Conservation (phyloP, 805 yeast species). For the Saturnispora hagleri region DNA sequence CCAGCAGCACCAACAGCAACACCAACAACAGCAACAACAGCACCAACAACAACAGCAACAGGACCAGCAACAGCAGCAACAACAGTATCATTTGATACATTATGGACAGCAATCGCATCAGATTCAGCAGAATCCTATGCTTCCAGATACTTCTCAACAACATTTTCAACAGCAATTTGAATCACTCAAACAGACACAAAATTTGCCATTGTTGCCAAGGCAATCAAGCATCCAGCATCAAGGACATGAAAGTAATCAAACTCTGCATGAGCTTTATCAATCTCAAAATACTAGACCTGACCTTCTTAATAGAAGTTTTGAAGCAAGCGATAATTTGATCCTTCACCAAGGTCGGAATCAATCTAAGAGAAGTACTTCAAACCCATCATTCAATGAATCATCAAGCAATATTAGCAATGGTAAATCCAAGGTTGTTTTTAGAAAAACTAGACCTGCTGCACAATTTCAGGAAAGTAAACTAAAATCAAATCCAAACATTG, state of each 20-base stretch:
- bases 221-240: not conserved
- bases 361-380: not conserved
- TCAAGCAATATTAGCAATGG: not conserved
- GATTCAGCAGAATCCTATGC: not conserved
- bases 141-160: not conserved
- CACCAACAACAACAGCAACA: not conserved
- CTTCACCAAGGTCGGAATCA: not conserved
- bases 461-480: not conserved
- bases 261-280: not conserved
- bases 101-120: not conserved
- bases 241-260: not conserved
- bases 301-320: not conserved
- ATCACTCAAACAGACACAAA: not conserved
- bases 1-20: not conserved
- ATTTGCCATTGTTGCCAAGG: not conserved
- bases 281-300: not conserved
- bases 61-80: not conserved
- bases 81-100: not conserved
- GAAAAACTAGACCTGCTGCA: not conserved
- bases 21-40: not conserved
- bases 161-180: not conserved
- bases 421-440: not conserved
- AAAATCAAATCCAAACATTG: not conserved
- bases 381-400: not conserved
- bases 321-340: not conserved